Base-by-base conservation (phyloP, 2,329 filamentous ascomycete genomes). In the Ustilaginoidea virens region DNA sequence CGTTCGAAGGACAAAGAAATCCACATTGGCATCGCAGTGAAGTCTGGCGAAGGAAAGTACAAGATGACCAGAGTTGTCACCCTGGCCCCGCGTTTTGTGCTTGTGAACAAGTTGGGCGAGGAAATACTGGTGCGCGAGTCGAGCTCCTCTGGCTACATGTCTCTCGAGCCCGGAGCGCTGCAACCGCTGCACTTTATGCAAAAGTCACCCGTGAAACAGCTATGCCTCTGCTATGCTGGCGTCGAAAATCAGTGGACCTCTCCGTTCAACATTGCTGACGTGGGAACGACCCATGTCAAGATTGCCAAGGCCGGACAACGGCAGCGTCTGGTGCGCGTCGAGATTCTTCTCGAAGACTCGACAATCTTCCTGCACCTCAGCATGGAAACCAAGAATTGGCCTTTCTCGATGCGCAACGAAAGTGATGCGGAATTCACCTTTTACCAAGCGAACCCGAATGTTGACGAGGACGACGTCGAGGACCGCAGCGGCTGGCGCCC, bases 231-330 rank as follows among this genome's bases (percentile, higher is more conserved):
- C 52, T 93, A 92, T 50, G 81, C 86, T 1, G 90, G 87, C 1
- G 72, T 94, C 25, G 92, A 92, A 55, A 94, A 93, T 46, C 83
- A 90, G 41, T 98, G 90, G 90, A 92, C 87, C 0, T 90, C 90
- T 9, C 86, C 90, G 0, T 94, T 98, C 62, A 93, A 92, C 47
- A 94, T 98, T 44, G 86, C 86, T 0, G 90, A 96, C 45, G 67
- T 96, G 24, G 90, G 90, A 13, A 92, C 79, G 10, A 78, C 83
- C 1, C 83, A 98, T 49, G 71, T 98, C 52, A 98, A 98, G 57
- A 69, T 98, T 33, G 81, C 87, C 13, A 92, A 86, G 53, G 73
- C 79, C 23, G 83, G 85, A 10, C 82, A 94, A 52, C 73, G 86
- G 22, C 92, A 98, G 49, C 78, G 76, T 38, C 68, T 98, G 7